Evolutionary conservation across 2,329 filamentous ascomycete genomes (phyloP), one percentile per base, ranked within the genome.

Genomic region (Paraphoma chrysanthemicola): DNA sequence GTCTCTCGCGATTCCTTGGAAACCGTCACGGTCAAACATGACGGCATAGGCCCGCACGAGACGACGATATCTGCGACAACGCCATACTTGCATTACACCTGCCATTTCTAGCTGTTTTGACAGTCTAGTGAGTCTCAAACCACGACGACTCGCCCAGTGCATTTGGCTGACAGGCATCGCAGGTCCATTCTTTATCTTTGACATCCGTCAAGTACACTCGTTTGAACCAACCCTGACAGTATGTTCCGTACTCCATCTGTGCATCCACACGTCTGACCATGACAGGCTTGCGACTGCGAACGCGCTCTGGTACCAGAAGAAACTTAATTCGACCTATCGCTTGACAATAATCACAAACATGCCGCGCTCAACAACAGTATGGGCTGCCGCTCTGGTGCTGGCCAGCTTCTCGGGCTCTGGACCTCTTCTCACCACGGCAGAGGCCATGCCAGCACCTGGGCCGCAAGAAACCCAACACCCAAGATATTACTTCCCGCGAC

Each of bases 141-240:
- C 39, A n/a, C 39, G 14, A 42, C 39, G 14, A 23, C 23, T 16
- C 39, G 14, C 11, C 16, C 11, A 17, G 11, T 42, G 16, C 47
- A 6, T 10, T 36, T 17, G 12, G 30, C 66, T 74, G 60, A 74
- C 61, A 17, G 28, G 12, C 14, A 14, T 44, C 41, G 6, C 58
- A 74, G 71, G 69, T 74, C 69, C 75, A 76, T 66, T 77, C 75
- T 59, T 77, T 76, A 67, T 50, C 49, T 68, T 77, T 77, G 74
- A 76, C 65, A 62, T 67, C 77, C 70, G 80, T 82, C 80, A 82
- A 80, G 73, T 80, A 79, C 81, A 82, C 78, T 83, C 81, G 80
- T 82, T 83, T 82, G 75, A 67, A 71, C 60, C 62, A 60, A 59
- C 67, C 72, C 71, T 73, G 70, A 80, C 75, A 72, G 73, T 75